These are phyloP conservation scores for Hanseniaspora thailandica DNA, from an alignment of 805 yeast species.

Conservation along the genomic window DNA sequence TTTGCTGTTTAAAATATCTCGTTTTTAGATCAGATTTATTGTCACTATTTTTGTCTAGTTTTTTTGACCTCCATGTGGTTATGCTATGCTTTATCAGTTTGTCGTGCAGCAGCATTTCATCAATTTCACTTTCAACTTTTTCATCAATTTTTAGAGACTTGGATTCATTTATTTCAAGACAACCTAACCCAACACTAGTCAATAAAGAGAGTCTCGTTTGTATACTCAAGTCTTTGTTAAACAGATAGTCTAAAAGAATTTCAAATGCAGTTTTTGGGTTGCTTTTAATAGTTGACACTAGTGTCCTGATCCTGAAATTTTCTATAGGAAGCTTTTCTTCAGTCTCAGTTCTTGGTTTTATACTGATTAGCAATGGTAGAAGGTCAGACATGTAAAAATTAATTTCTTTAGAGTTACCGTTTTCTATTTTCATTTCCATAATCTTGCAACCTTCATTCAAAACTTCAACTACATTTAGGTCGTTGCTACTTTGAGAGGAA, in stretches of 20 bases:
- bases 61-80: constrained; percentile 29
- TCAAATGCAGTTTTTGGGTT: constrained; percentile 20
- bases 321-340: constrained; percentile 39
- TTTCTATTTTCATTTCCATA: constrained; percentile 45
- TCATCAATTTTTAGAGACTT: constrained; percentile 27
- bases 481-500: constrained; percentile 34
- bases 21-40: background rate
- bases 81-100: constrained; percentile 16
- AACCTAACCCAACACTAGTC: constrained; percentile 56
- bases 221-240: constrained; percentile 62
- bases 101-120: background rate
- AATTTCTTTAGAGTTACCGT: constrained; percentile 48
- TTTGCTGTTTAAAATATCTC: background rate
- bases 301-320: background rate
- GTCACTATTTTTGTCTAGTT: constrained; percentile 18
- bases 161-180: constrained; percentile 51
- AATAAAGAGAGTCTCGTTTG: constrained; percentile 64
- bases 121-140: constrained; percentile 20
- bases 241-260: constrained; percentile 32
- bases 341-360: constrained; percentile 48
- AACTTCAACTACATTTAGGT: constrained; percentile 34
- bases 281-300: background rate
- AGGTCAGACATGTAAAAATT: constrained; percentile 45
- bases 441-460: constrained; percentile 36
- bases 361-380: constrained; percentile 38